Evolutionary conservation across 495 filamentous ascomycete species (phyloP).

Genomic region (Eremomyces bilateralis): DNA sequence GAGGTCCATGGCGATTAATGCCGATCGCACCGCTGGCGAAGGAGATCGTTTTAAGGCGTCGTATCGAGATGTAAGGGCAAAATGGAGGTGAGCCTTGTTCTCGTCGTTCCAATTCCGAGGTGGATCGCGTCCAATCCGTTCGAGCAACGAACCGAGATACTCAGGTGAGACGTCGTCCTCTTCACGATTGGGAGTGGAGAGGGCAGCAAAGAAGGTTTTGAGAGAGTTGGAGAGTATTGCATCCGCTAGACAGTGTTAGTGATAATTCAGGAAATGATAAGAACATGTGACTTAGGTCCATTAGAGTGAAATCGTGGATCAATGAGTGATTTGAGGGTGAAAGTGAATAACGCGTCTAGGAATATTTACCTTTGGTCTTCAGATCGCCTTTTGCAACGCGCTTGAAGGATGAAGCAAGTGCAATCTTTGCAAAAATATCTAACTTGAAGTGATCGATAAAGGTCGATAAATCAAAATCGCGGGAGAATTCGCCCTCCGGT

Average conservation of each 20-base stretch:
- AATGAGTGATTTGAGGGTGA: too few species aligned
- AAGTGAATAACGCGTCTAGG: not conserved
- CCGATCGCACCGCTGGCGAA: slow-evolving; percentile 49
- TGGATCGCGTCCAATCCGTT: slow-evolving; percentile 60
- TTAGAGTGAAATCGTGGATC: too few species aligned
- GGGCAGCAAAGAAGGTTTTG: slow-evolving; percentile 46
- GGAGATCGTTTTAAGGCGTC: slow-evolving; percentile 33
- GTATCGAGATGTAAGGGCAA: slow-evolving; percentile 48
- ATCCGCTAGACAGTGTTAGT: slow-evolving; percentile 39
- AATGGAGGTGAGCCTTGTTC: slow-evolving; percentile 41
- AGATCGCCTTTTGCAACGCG: slow-evolving; percentile 55
- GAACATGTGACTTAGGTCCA: too few species aligned
- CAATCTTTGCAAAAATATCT: slow-evolving; percentile 63
- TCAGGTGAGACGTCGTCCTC: slow-evolving; percentile 38
- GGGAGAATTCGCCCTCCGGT: slow-evolving; percentile 70
- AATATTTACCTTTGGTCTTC: slow-evolving; percentile 58
- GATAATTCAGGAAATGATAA: slow-evolving; percentile 1
- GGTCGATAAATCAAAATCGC: slow-evolving; percentile 77
- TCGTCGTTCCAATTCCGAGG: slow-evolving; percentile 62
- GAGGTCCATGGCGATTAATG: slow-evolving; percentile 50
- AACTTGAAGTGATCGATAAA: slow-evolving; percentile 91
- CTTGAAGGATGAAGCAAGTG: slow-evolving; percentile 80
- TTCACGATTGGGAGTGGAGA: slow-evolving; percentile 19
- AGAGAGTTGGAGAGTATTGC: slow-evolving; percentile 57
- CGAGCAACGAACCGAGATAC: slow-evolving; percentile 55